Base-by-base conservation (phyloP, 768 basidiomycete genomes). In the Exidia glandulosa region DNA sequence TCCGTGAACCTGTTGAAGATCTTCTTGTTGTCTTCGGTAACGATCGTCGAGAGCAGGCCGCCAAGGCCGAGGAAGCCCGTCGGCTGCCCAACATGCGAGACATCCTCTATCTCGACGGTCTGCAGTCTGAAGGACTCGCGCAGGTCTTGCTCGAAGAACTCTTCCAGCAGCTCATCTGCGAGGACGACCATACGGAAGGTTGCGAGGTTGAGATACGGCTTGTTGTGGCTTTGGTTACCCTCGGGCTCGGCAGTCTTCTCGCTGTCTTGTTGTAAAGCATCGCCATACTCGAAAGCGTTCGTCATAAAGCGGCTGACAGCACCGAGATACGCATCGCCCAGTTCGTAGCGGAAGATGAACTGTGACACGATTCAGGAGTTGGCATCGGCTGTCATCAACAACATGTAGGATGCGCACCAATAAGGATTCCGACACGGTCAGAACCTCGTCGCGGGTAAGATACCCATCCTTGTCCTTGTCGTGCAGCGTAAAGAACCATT, bases 131-230 rank as follows among this genome's bases (percentile, higher is more conserved):
- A 98, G 2, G 94, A 94, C 1, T 81, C 83, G 0, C 90, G 84
- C 62, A 99, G 76, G 70, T 98, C 96, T 0, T 87, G 83, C 67
- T 93, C 94, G 66, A 97, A 99, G 79, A 99, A 99, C 1, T 89
- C 87, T 70, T 99, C 96, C 29, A 99, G 81, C 30, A 98, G 79
- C 70, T 97, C 94, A 64, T 98, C 96, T 1, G 95, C 94, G 9
- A 99, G 79, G 3, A 99, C 89, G 41, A 98, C 95, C 96, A 98
- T 99, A 6, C 96, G 86, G 84, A 99, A 99, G 83, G 90, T 94
- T 34, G 89, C 87, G 57, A 93, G 82, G 72, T 94, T 94, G 57
- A 98, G 85, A 70, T 96, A 96, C 12, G 94, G 92, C 65, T 89
- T 84, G 69, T 94, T 94, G 25, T 86, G 41, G 2, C 19, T 45